Base-by-base conservation (phyloP, 1,284 basidiomycete species). In the Ceratobasidium sp. region DNA sequence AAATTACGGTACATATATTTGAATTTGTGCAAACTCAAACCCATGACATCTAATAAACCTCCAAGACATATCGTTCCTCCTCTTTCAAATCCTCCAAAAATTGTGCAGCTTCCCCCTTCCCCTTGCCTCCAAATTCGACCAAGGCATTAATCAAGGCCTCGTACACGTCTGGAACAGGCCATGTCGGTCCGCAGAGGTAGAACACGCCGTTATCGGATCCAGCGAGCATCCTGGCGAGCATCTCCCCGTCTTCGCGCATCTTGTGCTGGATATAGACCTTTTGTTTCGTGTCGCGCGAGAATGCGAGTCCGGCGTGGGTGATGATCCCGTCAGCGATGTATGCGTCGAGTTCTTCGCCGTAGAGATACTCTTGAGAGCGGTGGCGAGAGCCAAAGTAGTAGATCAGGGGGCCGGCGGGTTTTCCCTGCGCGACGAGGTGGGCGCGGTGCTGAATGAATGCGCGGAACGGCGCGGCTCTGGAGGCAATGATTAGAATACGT, bases 241-340 rank as follows among this genome's bases (percentile, higher is more conserved):
- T 83, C 78, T 89, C 86, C 50, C 91, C 91, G 81, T 99, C 95
- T 80, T 97, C 91, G 73, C 90, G 84, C 93, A 99, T 99, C 87
- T 95, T 96, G 86, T 99, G 94, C 83, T 99, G 97, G 80, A 99
- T 99, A 83, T 99, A 99, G 58, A 98, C 91, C 84, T 99, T 99
- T 81, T 91, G 88, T 72, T 88, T 88, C 4, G 91, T 89, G 82
- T 99, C 98, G 77, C 98, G 91, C 55, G 97, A 98, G 87, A 99
- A 99, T 28, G 98, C 98, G 59, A 99, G 87, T 28, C 98, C 96
- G 32, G 95, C 91, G 78, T 91, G 91, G 41, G 93, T 90, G 81
- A 98, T 91, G 75, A 96, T 85, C 59, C 91, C 89, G 77, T 95
- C 93, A 14, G 88, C 84, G 72, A 98, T 89, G 80, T 88, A 94